Evolutionary conservation across 2,329 filamentous ascomycete genomes (phyloP).

Genomic region (Stagonosporopsis chrysanthemi): DNA sequence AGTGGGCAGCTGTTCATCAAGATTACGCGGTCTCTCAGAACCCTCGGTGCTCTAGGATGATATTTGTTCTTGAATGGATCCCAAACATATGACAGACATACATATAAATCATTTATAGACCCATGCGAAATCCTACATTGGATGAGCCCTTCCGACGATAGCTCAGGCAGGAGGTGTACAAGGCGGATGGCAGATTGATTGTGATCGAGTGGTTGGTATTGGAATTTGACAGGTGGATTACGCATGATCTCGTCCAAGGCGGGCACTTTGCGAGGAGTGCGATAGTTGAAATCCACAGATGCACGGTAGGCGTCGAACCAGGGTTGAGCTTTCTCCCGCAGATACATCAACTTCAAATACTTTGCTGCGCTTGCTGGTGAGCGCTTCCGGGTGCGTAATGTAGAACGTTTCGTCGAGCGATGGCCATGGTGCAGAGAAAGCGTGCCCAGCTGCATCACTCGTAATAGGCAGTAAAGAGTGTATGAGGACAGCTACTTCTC

Average conservation of each 20-base stretch:
- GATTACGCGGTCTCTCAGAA: not conserved
- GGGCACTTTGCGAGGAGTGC: not conserved
- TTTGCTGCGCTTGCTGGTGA: not conserved
- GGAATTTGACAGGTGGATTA: not conserved
- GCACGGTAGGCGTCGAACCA: not conserved
- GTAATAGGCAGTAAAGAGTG: not conserved
- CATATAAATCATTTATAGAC: not conserved
- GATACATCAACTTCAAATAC: no score
- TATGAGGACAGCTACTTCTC: not conserved
- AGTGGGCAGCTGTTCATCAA: not conserved
- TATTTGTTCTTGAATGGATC: no score
- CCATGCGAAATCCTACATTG: not conserved
- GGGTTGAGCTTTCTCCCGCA: not conserved
- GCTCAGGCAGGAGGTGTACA: not conserved
- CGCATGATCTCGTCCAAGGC: not conserved
- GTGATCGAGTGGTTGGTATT: not conserved
- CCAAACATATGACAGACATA: slow-evolving; percentile 3
- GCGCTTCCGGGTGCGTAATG: not conserved
- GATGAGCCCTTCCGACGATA: not conserved
- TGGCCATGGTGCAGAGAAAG: not conserved
- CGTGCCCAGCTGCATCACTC: not conserved
- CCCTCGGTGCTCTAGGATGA: no score
- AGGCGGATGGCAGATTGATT: not conserved
- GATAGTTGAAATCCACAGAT: not conserved
- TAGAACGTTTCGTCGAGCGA: not conserved